These are phyloP conservation scores for Mycena filopes DNA, from an alignment of 768 basidiomycete genomes.

Conservation along the genomic window DNA sequence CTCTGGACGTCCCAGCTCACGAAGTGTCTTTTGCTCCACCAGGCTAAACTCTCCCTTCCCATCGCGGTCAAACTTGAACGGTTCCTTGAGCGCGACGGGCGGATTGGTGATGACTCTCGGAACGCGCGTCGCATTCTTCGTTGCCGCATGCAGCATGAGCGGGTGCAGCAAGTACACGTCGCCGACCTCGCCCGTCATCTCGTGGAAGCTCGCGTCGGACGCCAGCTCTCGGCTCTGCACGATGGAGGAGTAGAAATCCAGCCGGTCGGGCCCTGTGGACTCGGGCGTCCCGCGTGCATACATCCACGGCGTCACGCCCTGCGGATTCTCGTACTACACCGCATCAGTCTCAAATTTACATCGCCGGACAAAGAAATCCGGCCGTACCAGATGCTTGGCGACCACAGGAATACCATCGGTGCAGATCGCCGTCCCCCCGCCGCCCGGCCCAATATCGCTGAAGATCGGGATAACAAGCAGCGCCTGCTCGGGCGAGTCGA, in stretches of 20 bases:
- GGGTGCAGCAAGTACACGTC: conserved; percentile 74
- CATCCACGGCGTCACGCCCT: conserved; percentile 35
- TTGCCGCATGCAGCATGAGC: conserved; percentile 72
- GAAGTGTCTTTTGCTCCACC: conserved; percentile 69
- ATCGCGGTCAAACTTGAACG: conserved; percentile 62
- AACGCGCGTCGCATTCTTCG: conserved; percentile 65
- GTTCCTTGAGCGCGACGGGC: conserved; percentile 63
- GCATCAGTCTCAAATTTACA: neutral
- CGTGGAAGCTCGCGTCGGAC: conserved; percentile 57
- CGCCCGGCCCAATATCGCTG: conserved; percentile 62
- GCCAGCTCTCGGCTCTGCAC: conserved; percentile 46
- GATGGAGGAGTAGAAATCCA: conserved; percentile 45
- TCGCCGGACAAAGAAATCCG: neutral
- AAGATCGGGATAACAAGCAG: conserved; percentile 71
- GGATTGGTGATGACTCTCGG: conserved; percentile 75
- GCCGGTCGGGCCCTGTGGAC: conserved; percentile 15
- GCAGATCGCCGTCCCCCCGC: conserved; percentile 70
- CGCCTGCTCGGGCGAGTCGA: conserved; percentile 75
- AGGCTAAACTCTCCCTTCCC: conserved; percentile 61
- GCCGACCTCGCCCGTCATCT: conserved; percentile 69
- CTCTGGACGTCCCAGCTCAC: conserved; percentile 54
- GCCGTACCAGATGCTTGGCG: conserved; percentile 57
- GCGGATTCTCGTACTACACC: conserved; percentile 23
- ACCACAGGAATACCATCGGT: conserved; percentile 64
- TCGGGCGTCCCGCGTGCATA: conserved; percentile 26